Conservation (phyloP, 352 stramenopile species). For the Globisporangium nagaii region DNA sequence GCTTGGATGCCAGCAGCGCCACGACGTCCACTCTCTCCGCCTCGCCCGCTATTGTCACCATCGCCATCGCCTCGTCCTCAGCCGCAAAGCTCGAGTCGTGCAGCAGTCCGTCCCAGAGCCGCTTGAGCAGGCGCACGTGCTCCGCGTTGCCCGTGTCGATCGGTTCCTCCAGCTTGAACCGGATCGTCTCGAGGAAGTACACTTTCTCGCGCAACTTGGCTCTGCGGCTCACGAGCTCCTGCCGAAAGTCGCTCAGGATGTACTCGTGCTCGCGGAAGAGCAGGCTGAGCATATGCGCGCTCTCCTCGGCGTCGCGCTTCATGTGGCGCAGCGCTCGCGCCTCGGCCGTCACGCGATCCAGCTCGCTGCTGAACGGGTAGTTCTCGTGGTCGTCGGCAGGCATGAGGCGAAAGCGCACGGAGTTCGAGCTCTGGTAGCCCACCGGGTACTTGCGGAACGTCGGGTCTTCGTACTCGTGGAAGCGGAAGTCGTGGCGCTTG, state of each 20-base stretch:
- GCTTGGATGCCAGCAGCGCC: conserved; percentile 49
- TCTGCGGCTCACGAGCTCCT: conserved; percentile 43
- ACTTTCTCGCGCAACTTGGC: conserved; percentile 60
- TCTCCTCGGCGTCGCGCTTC: conserved; percentile 59
- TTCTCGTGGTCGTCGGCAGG: conserved; percentile 28
- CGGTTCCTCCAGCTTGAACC: conserved; percentile 65
- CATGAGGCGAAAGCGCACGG: conserved; percentile 49
- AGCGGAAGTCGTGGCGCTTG: conserved; percentile 38
- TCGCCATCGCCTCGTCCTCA: conserved; percentile 17
- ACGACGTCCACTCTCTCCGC: conserved; percentile 28
- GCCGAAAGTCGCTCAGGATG: conserved; percentile 56
- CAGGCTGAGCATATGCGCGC: conserved; percentile 55
- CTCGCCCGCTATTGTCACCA: conserved; percentile 10
- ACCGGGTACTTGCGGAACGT: conserved; percentile 67
- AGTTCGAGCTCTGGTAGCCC: conserved; percentile 46
- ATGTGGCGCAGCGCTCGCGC: conserved; percentile 41
- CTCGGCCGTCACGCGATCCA: conserved; percentile 26
- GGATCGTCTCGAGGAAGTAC: conserved; percentile 50
- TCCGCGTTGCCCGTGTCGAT: conserved; percentile 46
- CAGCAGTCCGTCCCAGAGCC: conserved; percentile 64
- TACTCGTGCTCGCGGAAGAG: conserved; percentile 54
- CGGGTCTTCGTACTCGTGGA: conserved; percentile 70
- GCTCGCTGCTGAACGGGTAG: conserved; percentile 31
- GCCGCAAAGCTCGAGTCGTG: not conserved
- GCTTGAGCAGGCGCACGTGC: conserved; percentile 58